These are phyloP conservation scores for Cryptococcus jaspeensis DNA, from an alignment of 1,284 basidiomycete species.

Conservation along the genomic window DNA sequence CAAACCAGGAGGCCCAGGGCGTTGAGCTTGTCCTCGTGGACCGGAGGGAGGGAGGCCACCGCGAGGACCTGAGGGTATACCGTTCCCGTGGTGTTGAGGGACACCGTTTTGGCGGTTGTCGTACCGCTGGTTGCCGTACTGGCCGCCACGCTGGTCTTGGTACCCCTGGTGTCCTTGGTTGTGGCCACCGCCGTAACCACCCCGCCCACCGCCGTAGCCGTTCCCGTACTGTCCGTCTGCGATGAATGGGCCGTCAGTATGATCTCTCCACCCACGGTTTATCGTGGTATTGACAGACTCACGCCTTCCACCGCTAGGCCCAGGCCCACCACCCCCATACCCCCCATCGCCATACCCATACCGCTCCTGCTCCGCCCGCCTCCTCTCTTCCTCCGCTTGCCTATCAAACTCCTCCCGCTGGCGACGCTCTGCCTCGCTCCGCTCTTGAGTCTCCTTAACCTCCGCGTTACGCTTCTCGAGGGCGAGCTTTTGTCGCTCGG, in stretches of 20 bases:
- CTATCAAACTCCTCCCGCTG: conserved; percentile 53
- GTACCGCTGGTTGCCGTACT: not conserved
- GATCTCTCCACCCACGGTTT: not conserved
- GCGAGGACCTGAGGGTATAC: conserved; percentile 27
- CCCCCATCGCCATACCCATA: conserved; percentile 29
- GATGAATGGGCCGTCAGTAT: not conserved
- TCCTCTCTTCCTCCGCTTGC: conserved; percentile 67
- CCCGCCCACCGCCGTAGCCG: conserved; percentile 5
- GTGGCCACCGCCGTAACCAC: conserved; percentile 10
- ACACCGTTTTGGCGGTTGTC: too few relatives aligned
- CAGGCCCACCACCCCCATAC: conserved; percentile 3
- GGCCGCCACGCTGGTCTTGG: conserved; percentile 9
- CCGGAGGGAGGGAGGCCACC: conserved; percentile 26
- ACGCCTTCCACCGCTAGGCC: conserved; percentile 11
- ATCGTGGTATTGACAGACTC: conserved; percentile 2
- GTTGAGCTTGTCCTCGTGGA: conserved; percentile 23
- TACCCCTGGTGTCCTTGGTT: conserved; percentile 6
- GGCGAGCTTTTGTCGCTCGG: conserved; percentile 61
- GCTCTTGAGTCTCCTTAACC: conserved; percentile 60
- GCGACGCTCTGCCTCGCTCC: conserved; percentile 29
- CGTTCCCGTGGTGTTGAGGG: not conserved
- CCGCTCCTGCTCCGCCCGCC: conserved; percentile 52
- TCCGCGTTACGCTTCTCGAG: conserved; percentile 80
- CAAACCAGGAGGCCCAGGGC: conserved; percentile 1
- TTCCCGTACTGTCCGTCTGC: conserved; percentile 19